These are phyloP conservation scores for Castanospermum australe DNA, from an alignment of 306 rosid genomes.

Conservation along the genomic window DNA sequence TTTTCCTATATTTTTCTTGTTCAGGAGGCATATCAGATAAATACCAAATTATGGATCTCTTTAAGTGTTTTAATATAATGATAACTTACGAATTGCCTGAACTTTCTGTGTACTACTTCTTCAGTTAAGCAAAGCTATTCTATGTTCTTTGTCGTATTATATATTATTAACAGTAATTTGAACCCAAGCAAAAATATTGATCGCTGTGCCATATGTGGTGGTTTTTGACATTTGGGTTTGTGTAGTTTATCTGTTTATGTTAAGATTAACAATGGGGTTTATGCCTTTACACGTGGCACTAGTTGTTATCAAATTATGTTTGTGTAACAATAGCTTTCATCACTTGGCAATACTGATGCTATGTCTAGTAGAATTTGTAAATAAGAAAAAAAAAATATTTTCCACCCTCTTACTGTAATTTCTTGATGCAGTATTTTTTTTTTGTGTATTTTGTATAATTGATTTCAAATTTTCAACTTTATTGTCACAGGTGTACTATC, in stretches of 20 bases:
- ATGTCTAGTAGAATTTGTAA: background rate
- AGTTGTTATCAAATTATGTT: background rate
- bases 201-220: background rate
- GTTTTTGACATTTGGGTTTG: background rate
- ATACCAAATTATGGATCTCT: constrained; percentile 1
- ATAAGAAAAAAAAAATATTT: no score
- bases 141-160: background rate
- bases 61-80: background rate
- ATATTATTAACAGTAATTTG: background rate
- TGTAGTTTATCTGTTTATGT: background rate
- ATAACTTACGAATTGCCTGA: background rate
- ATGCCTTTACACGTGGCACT: background rate
- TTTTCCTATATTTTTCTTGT: background rate
- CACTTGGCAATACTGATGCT: background rate
- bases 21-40: constrained; percentile 11
- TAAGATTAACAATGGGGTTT: background rate
- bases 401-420: no score
- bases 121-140: background rate
- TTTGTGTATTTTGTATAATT: no score
- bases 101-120: background rate
- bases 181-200: background rate
- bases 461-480: no score
- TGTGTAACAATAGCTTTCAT: background rate
- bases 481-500: no score
- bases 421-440: no score